Conservation (phyloP, 257 asterid species). For the Ajuga chamaepitys region DNA sequence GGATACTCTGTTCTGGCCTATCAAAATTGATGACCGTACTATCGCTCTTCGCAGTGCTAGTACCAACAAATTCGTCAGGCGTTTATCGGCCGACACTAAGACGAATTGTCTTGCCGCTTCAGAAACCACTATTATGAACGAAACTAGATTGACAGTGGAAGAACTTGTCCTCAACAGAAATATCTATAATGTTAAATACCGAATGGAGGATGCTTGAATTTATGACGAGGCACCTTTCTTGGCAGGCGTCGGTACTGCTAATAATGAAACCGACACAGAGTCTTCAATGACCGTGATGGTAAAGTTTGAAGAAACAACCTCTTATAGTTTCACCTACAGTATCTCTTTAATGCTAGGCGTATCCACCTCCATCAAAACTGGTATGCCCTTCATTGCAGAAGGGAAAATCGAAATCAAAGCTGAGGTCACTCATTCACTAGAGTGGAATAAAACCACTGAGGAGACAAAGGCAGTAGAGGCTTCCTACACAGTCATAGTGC, state of each 20-base stretch:
- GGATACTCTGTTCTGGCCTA: not conserved
- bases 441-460: not conserved
- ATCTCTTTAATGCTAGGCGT: not conserved
- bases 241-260: not conserved
- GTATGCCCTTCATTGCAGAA: not conserved
- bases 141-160: not conserved
- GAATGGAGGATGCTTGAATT: not conserved
- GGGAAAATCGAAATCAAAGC: not conserved
- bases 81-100: no score
- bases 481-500: not conserved
- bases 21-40: not conserved
- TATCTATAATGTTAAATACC: not conserved
- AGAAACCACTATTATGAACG: not conserved
- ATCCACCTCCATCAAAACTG: not conserved
- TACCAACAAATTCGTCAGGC: not conserved
- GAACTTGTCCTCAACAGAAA: not conserved
- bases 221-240: not conserved
- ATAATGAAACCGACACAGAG: not conserved
- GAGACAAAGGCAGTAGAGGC: not conserved
- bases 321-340: not conserved
- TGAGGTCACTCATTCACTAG: not conserved
- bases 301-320: not conserved
- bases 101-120: not conserved
- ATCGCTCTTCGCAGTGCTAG: not conserved
- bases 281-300: not conserved